Evolutionary conservation across 2,329 filamentous ascomycete genomes (phyloP), one percentile per base, ranked within the genome.

Genomic region (Salinomyces thailandicus): DNA sequence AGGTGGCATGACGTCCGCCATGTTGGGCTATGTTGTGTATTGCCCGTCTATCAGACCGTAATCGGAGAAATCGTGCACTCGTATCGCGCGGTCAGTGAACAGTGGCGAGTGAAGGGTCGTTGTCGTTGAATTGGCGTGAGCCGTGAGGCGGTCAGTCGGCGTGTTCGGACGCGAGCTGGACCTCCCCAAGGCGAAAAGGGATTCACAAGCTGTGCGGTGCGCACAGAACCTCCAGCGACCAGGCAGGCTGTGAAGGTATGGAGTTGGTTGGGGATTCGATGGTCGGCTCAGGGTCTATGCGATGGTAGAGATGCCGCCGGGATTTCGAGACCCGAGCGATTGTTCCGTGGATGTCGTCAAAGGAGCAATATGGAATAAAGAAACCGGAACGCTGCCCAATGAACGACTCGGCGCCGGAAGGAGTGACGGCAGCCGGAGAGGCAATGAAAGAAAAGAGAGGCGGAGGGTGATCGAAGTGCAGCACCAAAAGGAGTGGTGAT

Each of bases 1-100:
- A 14, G 51, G 41, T 22, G 49, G 44, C 54, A 58, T 56, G 30
- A 57, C 50, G 43, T 58, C 55, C 46, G 55, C 55, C 55, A 58
- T 57, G 39, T 27, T 50, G 37, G 13, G 35, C 29, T 26, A 34
- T n/a, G n/a, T n/a, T n/a, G n/a, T n/a, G n/a, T n/a, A n/a, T n/a
- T n/a, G n/a, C n/a, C n/a, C n/a, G n/a, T n/a, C n/a, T n/a, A n/a
- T n/a, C n/a, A n/a, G n/a, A n/a, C n/a, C n/a, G n/a, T n/a, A 40
- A 26, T 37, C 22, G 39, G 37, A 24, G n/a, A 36, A 16, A 26
- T 45, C 41, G 45, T 46, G 42, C 36, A 39, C 28, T 46, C 47
- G 50, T 50, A 39, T 46, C 44, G 39, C 42, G 41, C 46, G 41
- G 38, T 32, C 19, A 35, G 30, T 27, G 27, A 39, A 19, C 35